Percentiles rank a stretch among this genome's conserved stretches.
Evolutionary conservation across 2,329 filamentous ascomycete genomes (phyloP).

Genomic region (Colletotrichum paranaense): DNA sequence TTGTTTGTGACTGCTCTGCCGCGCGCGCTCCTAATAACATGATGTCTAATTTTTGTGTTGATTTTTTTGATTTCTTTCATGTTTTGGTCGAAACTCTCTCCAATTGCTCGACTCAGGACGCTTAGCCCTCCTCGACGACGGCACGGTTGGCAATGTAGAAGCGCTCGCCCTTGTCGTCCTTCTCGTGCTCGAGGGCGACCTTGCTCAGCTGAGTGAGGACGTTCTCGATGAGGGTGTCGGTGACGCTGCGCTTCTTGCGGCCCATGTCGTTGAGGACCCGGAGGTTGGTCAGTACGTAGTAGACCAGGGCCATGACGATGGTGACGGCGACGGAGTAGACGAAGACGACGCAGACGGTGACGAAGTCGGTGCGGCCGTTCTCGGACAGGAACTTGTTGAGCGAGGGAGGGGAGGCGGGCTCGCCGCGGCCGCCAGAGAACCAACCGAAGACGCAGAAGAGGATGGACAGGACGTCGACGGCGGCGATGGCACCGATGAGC

Average conservation of each 20-base stretch:
- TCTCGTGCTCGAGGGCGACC: constrained; percentile 70
- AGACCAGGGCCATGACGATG: constrained; percentile 74
- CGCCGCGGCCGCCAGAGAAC: constrained; percentile 65
- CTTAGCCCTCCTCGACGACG: constrained; percentile 36
- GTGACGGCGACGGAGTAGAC: constrained; percentile 74
- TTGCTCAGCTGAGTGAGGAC: constrained; percentile 71
- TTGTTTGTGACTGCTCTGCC: constrained; percentile 9
- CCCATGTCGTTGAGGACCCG: constrained; percentile 70
- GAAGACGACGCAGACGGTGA: constrained; percentile 75
- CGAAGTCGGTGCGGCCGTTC: constrained; percentile 59
- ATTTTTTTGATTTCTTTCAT: background rate
- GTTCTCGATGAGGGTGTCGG: constrained; percentile 38
- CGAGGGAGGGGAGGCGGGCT: constrained; percentile 44
- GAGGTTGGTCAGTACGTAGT: constrained; percentile 71
- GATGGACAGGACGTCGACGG: constrained; percentile 78
- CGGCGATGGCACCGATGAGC: constrained; percentile 76
- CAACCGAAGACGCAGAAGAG: constrained; percentile 82
- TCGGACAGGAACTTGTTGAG: constrained; percentile 47
- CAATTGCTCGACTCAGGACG: background rate
- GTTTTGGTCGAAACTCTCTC: background rate
- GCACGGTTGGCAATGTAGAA: constrained; percentile 36
- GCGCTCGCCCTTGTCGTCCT: constrained; percentile 52
- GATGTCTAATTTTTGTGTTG: background rate
- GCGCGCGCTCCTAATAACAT: constrained; percentile 1
- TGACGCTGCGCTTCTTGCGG: constrained; percentile 65